phyloP scores from a whole-genome alignment of 768 basidiomycete genomes.

The Kwoniella sp. region DNA sequence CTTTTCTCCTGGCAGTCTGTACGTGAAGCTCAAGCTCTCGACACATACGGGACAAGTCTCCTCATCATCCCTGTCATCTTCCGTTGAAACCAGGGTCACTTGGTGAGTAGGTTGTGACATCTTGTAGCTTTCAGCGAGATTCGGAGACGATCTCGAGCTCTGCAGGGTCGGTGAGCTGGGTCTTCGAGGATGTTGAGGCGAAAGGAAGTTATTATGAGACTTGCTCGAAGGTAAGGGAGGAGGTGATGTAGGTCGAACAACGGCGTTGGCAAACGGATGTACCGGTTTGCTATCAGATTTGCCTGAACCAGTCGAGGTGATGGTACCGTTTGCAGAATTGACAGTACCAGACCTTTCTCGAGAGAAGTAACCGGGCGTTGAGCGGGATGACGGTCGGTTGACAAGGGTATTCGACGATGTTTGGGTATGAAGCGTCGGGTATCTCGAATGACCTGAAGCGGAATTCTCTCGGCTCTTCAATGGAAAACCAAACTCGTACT shows the following conservation, averaged over 20 bases:
- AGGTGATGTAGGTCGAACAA: conserved; percentile 39
- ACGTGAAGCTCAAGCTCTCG: conserved; percentile 89
- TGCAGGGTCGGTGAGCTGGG: not conserved
- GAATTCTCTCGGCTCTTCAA: conserved; percentile 2
- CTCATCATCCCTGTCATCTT: conserved; percentile 62
- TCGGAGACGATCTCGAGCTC: conserved; percentile 33
- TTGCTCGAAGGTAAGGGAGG: conserved; percentile 22
- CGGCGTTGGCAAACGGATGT: conserved; percentile 46
- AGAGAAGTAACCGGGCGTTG: conserved; percentile 14
- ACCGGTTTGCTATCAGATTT: conserved; percentile 25
- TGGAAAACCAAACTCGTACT: conserved; percentile 12
- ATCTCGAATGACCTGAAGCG: not conserved
- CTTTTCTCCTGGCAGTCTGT: conserved; percentile 91
- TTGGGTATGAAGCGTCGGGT: conserved; percentile 2
- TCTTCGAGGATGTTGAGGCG: conserved; percentile 13
- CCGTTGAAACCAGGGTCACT: conserved; percentile 41
- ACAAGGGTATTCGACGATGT: conserved; percentile 26
- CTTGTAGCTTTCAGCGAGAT: conserved; percentile 30
- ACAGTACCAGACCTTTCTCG: conserved; percentile 12
- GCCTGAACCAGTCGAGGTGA: conserved; percentile 22
- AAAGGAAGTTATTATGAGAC: conserved; percentile 16
- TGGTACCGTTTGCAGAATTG: conserved; percentile 15
- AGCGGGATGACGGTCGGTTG: conserved; percentile 12
- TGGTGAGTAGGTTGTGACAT: conserved; percentile 36
- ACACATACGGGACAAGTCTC: conserved; percentile 95